Base-by-base conservation (phyloP, 495 filamentous ascomycete species). In the Aspergillus sclerotioniger region DNA sequence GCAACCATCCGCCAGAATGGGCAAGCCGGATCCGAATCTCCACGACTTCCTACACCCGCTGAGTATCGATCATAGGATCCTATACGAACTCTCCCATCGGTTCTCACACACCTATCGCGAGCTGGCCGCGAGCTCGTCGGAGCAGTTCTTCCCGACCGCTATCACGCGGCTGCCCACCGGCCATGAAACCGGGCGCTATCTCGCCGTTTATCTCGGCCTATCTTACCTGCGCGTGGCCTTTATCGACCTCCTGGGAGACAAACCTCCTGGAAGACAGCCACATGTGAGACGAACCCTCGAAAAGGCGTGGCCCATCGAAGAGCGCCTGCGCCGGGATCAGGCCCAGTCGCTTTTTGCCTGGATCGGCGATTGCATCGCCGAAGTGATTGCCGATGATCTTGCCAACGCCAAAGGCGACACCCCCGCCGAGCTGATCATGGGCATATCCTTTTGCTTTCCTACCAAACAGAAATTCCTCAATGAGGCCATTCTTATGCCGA, bases 371-470 rank as follows among this genome's bases (percentile, higher is more conserved):
- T 84, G 83, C 62, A 88, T 92, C 46, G 85, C 83, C 13, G 76
- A 88, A 31, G 85, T 91, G 6, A 84, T 92, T 7, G 68, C 67
- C 15, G 76, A 71, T 54, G 71, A 74, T 44, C 54, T 81, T 6
- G 61, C 61, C 15, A 70, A 67, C 53, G 66, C 67, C 9, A 67
- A 57, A 16, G 67, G 66, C 8, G 65, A 64, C 49, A 58, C 74
- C 21, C 67, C 70, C 5, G 67, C 75, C n/a, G 80, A 82, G 60
- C 67, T 91, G 51, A 79, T 81, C 9, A 79, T 88, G 68, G 89
- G 89, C 1, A 85, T 92, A 39, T 90, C 89, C 15, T 92, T 91
- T 61, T 88, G 85, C 66, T 90, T 92, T 61, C 89, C 89, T 25
- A 90, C 91, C 80, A 81, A 82, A 25, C 25, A 25, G 25, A 25